These are phyloP conservation scores for Neobulgaria alba DNA, from an alignment of 2,329 filamentous ascomycete genomes.

Conservation along the genomic window DNA sequence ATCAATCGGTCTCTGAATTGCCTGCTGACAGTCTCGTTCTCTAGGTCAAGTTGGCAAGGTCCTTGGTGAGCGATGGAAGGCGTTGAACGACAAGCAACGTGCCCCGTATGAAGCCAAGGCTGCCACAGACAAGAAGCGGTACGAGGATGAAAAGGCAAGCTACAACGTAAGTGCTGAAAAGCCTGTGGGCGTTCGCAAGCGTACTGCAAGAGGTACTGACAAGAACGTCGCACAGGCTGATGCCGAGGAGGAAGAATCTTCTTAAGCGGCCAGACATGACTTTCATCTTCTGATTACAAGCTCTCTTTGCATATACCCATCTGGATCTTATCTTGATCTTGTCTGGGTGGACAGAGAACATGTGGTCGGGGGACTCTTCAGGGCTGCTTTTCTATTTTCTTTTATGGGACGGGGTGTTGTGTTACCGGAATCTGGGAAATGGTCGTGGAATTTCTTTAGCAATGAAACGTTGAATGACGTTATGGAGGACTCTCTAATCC, in stretches of 20 bases:
- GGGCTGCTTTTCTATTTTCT: conserved; percentile 20
- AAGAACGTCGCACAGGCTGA: conserved; percentile 39
- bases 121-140: conserved; percentile 95
- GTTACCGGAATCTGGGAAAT: conserved; percentile 18
- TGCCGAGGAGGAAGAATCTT: conserved; percentile 46
- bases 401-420: conserved; percentile 26
- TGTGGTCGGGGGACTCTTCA: conserved; percentile 11
- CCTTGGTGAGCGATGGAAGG: conserved; percentile 98
- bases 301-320: conserved; percentile 10
- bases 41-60: conserved; percentile 92
- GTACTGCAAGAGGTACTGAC: conserved; percentile 25
- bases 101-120: conserved; percentile 95
- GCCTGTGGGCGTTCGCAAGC: conserved; percentile 15
- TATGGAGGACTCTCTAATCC: conserved; percentile 21
- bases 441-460: conserved; percentile 19
- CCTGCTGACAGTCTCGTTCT: conserved; percentile 1
- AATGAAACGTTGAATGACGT: conserved; percentile 21
- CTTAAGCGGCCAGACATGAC: conserved; percentile 16
- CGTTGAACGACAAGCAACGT: conserved; percentile 85
- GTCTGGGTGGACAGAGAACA: conserved; percentile 10
- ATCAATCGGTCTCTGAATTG: conserved; percentile 10
- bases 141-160: conserved; percentile 93
- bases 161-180: conserved; percentile 63
- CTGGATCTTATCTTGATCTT: conserved; percentile 4
- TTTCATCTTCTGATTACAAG: conserved; percentile 12